A percentile compares a stretch with the other conserved stretches of the same genome.
Conservation (phyloP, 108 stramenopile species). For the Stephanodiscus triporus region DNA sequence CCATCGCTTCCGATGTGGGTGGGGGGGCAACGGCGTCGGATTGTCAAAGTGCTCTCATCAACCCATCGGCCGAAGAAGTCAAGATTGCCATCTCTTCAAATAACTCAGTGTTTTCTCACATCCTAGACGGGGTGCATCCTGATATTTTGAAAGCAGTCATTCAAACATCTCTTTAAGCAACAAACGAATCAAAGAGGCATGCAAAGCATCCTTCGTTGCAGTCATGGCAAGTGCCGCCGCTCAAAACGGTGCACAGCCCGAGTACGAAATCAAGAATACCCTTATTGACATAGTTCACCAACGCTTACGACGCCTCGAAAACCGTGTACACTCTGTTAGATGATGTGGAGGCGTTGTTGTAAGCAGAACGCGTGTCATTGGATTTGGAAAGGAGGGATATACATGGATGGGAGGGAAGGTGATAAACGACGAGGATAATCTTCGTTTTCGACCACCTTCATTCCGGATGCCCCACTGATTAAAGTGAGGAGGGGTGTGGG, state of each 20-base stretch:
- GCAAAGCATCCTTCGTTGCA: conserved; percentile 59
- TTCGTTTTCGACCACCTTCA: too few species aligned
- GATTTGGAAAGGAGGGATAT: conserved; percentile 88
- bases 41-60: conserved; percentile 69
- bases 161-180: conserved; percentile 61
- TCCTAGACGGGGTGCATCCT: conserved; percentile 59
- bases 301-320: conserved; percentile 81
- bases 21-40: conserved; percentile 57
- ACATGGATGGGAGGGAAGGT: too few species aligned
- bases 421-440: too few species aligned
- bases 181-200: conserved; percentile 55
- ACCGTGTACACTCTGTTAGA: conserved; percentile 74
- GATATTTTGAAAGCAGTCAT: conserved; percentile 51
- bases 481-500: too few species aligned
- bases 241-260: conserved; percentile 52
- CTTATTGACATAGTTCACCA: conserved; percentile 76
- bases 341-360: conserved; percentile 88
- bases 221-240: conserved; percentile 60
- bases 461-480: too few species aligned
- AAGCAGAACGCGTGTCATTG: conserved; percentile 86
- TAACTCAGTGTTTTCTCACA: conserved; percentile 37
- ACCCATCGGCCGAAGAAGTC: conserved; percentile 36
- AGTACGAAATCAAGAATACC: conserved; percentile 53
- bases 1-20: conserved; percentile 67
- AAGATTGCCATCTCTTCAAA: conserved; percentile 3